Base-by-base conservation (phyloP, 116 monocot species). In the Iris pallida region DNA sequence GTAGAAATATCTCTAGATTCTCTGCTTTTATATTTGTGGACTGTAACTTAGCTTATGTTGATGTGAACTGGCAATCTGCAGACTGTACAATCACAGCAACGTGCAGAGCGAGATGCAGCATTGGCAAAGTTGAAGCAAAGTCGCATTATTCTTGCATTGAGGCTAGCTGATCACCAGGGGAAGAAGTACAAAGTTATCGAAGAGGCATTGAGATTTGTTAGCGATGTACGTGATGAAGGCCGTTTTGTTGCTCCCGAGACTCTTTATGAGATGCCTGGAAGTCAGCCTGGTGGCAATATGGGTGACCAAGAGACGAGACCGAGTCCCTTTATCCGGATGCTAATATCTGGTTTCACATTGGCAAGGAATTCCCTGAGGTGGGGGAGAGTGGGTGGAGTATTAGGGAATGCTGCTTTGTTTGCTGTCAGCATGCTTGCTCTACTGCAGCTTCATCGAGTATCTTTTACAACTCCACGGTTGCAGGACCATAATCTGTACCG, bases 41-140 rank as follows among this genome's bases (percentile, higher is more conserved):
- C 0, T 30, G 30, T 30, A 30, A 30, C 30, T 1, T 30, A 30
- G 30, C 30, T 30, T 30, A 30, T 30, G 30, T 53, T 49, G 47
- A 66, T 20, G 40, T 40, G 41, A 16, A 40, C 30, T 43, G 12
- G 8, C 46, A 47, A 30, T 66, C 18, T 78, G 12, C 85, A 96
- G 89, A 87, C 87, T 51, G 79, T 92, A 12, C 96, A 96, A 73
- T 85, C 83, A 72, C 96, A 92, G 45, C 96, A 96, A 55, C 76
- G 75, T 61, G 89, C 89, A n/a, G 96, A 91, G 57, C 57, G 84
- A 83, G 92, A 92, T 80, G 80, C 89, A 16, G 92, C 96, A 42
- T 66, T 92, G 59, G 75, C 92, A 57, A 64, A 86, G 48, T 47
- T 96, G 15, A 89, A 96, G 69, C 89, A 89, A 76, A 92, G 89